A percentile compares a stretch with the other conserved stretches of the same genome.
Conservation (phyloP, 2,329 filamentous ascomycete species). For the Monosporascus sp. region DNA sequence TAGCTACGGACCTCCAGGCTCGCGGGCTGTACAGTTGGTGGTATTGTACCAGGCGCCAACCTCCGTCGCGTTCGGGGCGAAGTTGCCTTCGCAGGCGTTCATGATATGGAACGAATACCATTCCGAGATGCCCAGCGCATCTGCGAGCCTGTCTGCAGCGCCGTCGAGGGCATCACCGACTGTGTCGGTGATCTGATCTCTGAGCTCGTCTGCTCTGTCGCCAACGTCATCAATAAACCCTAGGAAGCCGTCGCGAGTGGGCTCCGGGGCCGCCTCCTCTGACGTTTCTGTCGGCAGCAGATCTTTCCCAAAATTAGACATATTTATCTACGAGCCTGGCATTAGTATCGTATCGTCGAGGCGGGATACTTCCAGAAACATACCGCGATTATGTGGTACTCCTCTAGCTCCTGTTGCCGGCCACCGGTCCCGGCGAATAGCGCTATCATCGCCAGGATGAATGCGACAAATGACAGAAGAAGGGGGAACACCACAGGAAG, state of each 20-base stretch:
- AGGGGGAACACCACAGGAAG: slow-evolving; percentile 24
- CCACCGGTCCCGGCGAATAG: slow-evolving; percentile 34
- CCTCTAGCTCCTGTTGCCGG: slow-evolving; percentile 29
- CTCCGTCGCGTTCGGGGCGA: slow-evolving; percentile 36
- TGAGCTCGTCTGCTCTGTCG: slow-evolving; percentile 20
- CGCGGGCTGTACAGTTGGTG: slow-evolving; percentile 38
- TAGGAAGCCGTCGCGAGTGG: slow-evolving; percentile 14
- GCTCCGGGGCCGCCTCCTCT: slow-evolving; percentile 17
- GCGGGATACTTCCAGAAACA: slow-evolving; percentile 6
- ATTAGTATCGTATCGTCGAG: slow-evolving; percentile 2
- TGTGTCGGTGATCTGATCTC: slow-evolving; percentile 30
- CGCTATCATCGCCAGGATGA: slow-evolving; percentile 31
- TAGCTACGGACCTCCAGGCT: slow-evolving; percentile 31
- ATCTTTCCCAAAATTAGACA: slow-evolving; percentile 34
- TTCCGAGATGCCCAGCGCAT: slow-evolving; percentile 41
- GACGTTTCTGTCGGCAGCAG: slow-evolving; percentile 24
- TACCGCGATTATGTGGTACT: slow-evolving; percentile 34
- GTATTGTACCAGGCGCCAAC: slow-evolving; percentile 34
- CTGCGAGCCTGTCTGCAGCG: slow-evolving; percentile 34
- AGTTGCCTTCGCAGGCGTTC: slow-evolving; percentile 42
- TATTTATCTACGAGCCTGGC: slow-evolving; percentile 30
- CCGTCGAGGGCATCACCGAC: slow-evolving; percentile 36
- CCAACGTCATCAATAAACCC: slow-evolving; percentile 9
- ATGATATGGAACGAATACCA: slow-evolving; percentile 49
- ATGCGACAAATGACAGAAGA: slow-evolving; percentile 28